phyloP scores from a whole-genome alignment of 2,329 filamentous ascomycete species.

The Penicillium thymicola region DNA sequence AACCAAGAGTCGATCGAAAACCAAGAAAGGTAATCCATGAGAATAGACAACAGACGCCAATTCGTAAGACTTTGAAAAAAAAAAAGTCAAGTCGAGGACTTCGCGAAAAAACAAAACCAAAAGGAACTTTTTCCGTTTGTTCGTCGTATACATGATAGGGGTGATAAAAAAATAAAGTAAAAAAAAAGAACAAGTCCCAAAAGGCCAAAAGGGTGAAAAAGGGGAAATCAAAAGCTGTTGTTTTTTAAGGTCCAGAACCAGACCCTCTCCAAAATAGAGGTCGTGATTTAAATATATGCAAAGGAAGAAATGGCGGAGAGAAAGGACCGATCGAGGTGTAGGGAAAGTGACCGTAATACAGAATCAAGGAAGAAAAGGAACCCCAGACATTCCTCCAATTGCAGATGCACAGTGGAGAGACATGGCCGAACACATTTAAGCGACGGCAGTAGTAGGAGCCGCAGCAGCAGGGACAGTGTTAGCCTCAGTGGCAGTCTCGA shows the following conservation, averaged over 20 bases:
- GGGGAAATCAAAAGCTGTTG: slow-evolving; percentile 16
- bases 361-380: slow-evolving; percentile 17
- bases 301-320: slow-evolving; percentile 30
- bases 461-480: slow-evolving; percentile 29
- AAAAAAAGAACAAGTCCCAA: slow-evolving; percentile 32
- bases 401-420: slow-evolving; percentile 14
- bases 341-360: slow-evolving; percentile 33
- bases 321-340: slow-evolving; percentile 23
- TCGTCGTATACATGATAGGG: slow-evolving; percentile 42
- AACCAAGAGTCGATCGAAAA: slow-evolving; percentile 28
- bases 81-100: slow-evolving; percentile 33
- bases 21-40: slow-evolving; percentile 35
- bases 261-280: slow-evolving; percentile 19
- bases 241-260: not conserved
- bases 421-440: slow-evolving; percentile 32
- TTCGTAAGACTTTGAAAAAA: slow-evolving; percentile 40
- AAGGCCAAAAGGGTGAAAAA: slow-evolving; percentile 22
- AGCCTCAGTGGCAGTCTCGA: slow-evolving; percentile 36
- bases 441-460: slow-evolving; percentile 44
- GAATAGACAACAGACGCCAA: slow-evolving; percentile 41
- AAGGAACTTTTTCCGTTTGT: slow-evolving; percentile 32
- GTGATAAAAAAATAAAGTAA: slow-evolving; percentile 19
- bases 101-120: slow-evolving; percentile 32
- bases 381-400: not conserved
- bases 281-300: slow-evolving; percentile 39